Evolutionary conservation across 805 yeast genomes (phyloP).

Genomic region (Spathaspora arborariae): DNA sequence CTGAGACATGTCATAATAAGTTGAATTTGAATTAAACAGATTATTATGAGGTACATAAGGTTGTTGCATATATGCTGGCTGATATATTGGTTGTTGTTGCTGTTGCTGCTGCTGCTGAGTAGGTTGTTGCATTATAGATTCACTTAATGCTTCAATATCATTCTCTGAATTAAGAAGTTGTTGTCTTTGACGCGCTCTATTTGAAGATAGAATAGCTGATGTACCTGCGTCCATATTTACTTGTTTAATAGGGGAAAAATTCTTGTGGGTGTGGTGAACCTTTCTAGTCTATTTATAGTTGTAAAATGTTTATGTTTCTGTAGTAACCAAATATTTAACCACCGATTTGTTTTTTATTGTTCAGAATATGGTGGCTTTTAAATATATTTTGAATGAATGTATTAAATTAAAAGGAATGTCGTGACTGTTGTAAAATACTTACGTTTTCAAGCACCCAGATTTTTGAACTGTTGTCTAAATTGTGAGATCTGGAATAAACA

Average conservation of each 20-base stretch:
- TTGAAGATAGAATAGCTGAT: constrained; percentile 11
- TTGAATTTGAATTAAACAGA: constrained; percentile 4
- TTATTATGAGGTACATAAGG: not conserved
- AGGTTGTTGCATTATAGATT: constrained; percentile 12
- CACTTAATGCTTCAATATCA: constrained; percentile 19
- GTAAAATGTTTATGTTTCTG: not conserved
- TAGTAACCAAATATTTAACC: no score
- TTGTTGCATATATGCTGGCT: not conserved
- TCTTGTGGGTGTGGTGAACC: not conserved
- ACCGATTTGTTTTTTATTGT: not conserved
- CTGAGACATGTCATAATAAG: constrained; percentile 1
- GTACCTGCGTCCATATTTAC: constrained; percentile 21
- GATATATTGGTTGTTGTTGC: constrained; percentile 1
- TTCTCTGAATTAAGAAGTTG: constrained; percentile 30
- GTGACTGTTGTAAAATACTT: not conserved
- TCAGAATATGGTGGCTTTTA: not conserved
- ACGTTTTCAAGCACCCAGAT: no score
- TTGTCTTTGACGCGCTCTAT: constrained; percentile 26
- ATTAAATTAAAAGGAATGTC: not conserved
- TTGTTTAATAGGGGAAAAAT: not conserved
- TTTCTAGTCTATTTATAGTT: not conserved
- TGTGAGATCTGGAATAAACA: no score
- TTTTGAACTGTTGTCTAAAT: no score
- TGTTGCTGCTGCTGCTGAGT: constrained; percentile 8
- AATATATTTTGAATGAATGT: not conserved